Percentiles rank a stretch among this genome's conserved stretches.
phyloP scores from a whole-genome alignment of 495 filamentous ascomycete genomes.

The Trichodelitschia bisporula region DNA sequence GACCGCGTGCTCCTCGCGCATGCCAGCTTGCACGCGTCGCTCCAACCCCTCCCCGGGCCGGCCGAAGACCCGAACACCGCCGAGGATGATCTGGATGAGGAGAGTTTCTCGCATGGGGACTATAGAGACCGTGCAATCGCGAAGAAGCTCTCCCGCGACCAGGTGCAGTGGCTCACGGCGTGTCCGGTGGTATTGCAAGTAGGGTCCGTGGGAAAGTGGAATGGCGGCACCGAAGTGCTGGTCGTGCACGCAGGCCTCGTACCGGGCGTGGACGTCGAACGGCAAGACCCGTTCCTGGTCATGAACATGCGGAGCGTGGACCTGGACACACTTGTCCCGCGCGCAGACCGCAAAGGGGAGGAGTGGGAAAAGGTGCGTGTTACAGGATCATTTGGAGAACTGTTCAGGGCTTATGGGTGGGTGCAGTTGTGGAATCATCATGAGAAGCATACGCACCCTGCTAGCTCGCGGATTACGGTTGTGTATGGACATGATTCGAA shows the following conservation, averaged over 20 bases:
- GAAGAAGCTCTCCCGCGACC: slow-evolving; percentile 25
- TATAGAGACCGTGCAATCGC: slow-evolving; percentile 23
- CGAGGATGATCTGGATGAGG: slow-evolving; percentile 4
- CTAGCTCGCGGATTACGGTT: slow-evolving; percentile 24
- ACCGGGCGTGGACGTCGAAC: slow-evolving; percentile 40
- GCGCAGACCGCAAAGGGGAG: slow-evolving; percentile 26
- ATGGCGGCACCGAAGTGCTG: slow-evolving; percentile 30
- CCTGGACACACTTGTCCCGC: slow-evolving; percentile 32
- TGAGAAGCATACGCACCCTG: slow-evolving; percentile 16
- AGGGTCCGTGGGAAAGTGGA: slow-evolving; percentile 34
- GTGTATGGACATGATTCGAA: slow-evolving; percentile 76
- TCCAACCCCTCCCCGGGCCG: slow-evolving; percentile 6
- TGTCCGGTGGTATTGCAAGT: slow-evolving; percentile 56
- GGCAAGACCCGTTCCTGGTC: slow-evolving; percentile 52
- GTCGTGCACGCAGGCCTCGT: slow-evolving; percentile 73
- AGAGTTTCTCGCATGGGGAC: slow-evolving; percentile 17
- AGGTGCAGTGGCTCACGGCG: slow-evolving; percentile 40
- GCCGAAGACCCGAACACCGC: slow-evolving; percentile 1
- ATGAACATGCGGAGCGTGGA: slow-evolving; percentile 86
- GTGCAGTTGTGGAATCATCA: slow-evolving; percentile 31
- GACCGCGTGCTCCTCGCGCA: slow-evolving; percentile 43
- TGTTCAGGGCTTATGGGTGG: not conserved
- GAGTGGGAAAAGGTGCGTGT: slow-evolving; percentile 41
- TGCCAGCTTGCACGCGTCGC: slow-evolving; percentile 14
- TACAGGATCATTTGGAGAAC: not conserved